phyloP scores from a whole-genome alignment of 2,329 filamentous ascomycete species.

The Cordyceps cicadae region DNA sequence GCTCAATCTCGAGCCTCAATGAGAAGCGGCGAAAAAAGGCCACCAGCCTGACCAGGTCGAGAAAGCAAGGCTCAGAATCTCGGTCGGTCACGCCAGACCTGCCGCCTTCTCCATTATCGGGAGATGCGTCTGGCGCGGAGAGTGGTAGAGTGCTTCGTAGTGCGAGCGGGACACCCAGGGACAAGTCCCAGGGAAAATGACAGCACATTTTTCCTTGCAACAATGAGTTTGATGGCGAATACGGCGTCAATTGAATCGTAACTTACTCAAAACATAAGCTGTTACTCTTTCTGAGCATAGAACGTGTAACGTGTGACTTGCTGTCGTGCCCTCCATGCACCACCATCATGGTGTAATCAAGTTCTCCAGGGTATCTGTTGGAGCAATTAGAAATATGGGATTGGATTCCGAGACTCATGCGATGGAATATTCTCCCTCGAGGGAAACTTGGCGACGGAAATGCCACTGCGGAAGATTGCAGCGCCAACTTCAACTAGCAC shows the following conservation, averaged over 20 bases:
- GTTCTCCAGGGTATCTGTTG: background rate
- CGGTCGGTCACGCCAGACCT: constrained; percentile 48
- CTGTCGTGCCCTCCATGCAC: background rate
- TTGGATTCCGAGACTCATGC: background rate
- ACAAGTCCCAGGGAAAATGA: background rate
- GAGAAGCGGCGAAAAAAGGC: constrained; percentile 47
- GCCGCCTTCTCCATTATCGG: constrained; percentile 45
- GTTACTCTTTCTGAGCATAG: background rate
- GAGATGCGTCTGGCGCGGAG: constrained; percentile 32
- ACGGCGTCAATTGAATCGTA: background rate
- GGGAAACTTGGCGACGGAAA: too few species aligned
- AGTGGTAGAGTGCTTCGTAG: constrained; percentile 15
- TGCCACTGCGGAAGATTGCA: background rate
- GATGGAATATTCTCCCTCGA: background rate
- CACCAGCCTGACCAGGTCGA: constrained; percentile 33
- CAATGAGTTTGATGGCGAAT: constrained; percentile 3
- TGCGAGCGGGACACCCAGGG: constrained; percentile 4
- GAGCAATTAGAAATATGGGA: background rate
- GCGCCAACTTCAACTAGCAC: background rate
- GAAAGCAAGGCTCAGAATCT: constrained; percentile 38
- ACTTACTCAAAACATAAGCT: background rate
- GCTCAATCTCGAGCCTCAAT: constrained; percentile 38
- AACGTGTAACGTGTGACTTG: background rate
- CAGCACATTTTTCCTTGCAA: background rate
- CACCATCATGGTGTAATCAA: too few species aligned